Conservation (phyloP, 805 yeast genomes). For the Yamadazyma paraphyllophila region DNA sequence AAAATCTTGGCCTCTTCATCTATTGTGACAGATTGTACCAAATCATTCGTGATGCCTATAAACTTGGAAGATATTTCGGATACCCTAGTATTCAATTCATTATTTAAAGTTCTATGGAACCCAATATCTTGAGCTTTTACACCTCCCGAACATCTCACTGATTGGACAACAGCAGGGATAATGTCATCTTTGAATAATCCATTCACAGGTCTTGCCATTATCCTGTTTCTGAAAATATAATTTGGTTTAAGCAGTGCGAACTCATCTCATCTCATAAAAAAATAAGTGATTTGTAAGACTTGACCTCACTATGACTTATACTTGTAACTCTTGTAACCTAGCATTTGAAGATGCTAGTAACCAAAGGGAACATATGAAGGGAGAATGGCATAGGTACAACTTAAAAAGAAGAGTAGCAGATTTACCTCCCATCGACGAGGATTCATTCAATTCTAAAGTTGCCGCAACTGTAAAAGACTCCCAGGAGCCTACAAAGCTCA, state of each 20-base stretch:
- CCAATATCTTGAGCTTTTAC: slow-evolving; percentile 78
- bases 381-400: slow-evolving; percentile 98
- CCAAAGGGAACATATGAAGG: slow-evolving; percentile 92
- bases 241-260: background rate
- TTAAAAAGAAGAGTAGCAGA: slow-evolving; percentile 87
- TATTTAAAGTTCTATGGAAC: slow-evolving; percentile 66
- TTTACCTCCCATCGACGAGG: slow-evolving; percentile 44
- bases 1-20: slow-evolving; percentile 14
- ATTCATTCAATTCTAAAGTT: slow-evolving; percentile 33
- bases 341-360: slow-evolving; percentile 77
- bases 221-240: background rate
- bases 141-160: slow-evolving; percentile 65
- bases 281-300: slow-evolving; percentile 3
- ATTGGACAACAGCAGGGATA: slow-evolving; percentile 50
- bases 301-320: slow-evolving; percentile 25
- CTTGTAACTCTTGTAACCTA: slow-evolving; percentile 88
- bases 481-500: slow-evolving; percentile 23
- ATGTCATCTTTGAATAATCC: slow-evolving; percentile 16
- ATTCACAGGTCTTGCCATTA: slow-evolving; percentile 3
- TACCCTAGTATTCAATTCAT: slow-evolving; percentile 37
- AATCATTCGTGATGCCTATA: slow-evolving; percentile 44
- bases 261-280: slow-evolving; percentile 15
- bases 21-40: slow-evolving; percentile 27
- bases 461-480: slow-evolving; percentile 21
- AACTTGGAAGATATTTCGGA: slow-evolving; percentile 27